These are phyloP conservation scores for Ormosia emarginata DNA, from an alignment of 306 rosid genomes.

Conservation along the genomic window DNA sequence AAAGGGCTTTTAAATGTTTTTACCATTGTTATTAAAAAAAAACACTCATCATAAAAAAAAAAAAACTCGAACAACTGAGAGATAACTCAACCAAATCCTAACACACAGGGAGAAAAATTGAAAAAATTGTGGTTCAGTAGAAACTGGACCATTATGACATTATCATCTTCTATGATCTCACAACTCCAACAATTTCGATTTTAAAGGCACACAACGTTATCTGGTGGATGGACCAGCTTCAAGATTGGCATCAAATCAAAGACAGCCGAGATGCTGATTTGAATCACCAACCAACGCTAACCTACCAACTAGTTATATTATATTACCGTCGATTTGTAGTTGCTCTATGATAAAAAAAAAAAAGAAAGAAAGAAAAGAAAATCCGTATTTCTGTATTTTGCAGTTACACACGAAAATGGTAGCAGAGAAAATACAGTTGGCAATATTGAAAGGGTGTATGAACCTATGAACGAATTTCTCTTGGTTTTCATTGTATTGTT, in stretches of 20 bases:
- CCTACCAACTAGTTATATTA: background rate
- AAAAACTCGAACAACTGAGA: background rate
- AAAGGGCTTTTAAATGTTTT: too few relatives aligned
- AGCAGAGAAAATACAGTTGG: conserved; percentile 1
- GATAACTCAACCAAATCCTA: background rate
- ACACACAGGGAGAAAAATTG: background rate
- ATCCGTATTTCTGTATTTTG: background rate
- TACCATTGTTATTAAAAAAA: too few relatives aligned
- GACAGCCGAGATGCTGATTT: background rate
- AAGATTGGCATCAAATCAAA: background rate
- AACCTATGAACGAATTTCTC: conserved; percentile 32
- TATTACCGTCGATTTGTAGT: background rate
- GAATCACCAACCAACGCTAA: background rate
- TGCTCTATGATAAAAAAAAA: background rate
- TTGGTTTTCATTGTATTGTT: conserved; percentile 51
- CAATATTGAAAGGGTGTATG: background rate
- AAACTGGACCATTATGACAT: background rate
- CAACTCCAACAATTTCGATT: background rate
- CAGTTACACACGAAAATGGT: too few relatives aligned
- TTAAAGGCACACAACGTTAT: background rate
- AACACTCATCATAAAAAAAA: too few relatives aligned
- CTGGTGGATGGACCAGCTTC: background rate
- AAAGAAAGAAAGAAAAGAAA: background rate
- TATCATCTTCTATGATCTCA: background rate
- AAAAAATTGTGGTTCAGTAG: background rate